Conservation (phyloP, 306 rosid species). For the Abrus pulchellus region DNA sequence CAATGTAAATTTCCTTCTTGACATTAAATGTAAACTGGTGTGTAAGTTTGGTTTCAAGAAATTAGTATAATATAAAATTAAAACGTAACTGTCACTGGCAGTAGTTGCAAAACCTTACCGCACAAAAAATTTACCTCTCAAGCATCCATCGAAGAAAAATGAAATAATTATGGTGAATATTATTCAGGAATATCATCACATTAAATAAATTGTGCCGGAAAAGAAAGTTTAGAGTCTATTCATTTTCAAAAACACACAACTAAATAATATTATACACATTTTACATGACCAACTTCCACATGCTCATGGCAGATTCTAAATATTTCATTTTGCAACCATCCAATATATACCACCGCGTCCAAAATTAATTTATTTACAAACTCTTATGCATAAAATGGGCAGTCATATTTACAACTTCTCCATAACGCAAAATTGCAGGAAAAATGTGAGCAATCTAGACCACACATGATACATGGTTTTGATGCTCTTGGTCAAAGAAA, state of each 20-base stretch:
- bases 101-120: background rate
- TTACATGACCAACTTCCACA: slow-evolving; percentile 54
- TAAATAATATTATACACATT: slow-evolving; percentile 38
- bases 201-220: background rate
- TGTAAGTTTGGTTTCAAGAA: background rate
- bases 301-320: slow-evolving; percentile 40
- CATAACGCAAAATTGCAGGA: slow-evolving; percentile 60
- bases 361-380: slow-evolving; percentile 58
- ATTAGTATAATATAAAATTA: background rate
- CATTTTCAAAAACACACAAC: slow-evolving; percentile 38
- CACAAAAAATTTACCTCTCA: background rate
- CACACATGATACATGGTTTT: slow-evolving; percentile 48
- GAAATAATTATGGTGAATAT: slow-evolving; percentile 8
- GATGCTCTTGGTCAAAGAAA: slow-evolving; percentile 43
- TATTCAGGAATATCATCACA: background rate
- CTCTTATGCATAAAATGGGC: slow-evolving; percentile 57
- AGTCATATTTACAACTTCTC: slow-evolving; percentile 71
- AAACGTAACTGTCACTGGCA: background rate
- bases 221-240: slow-evolving; percentile 3
- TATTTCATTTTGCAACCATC: slow-evolving; percentile 44
- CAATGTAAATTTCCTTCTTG: slow-evolving; percentile 2
- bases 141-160: slow-evolving; percentile 9
- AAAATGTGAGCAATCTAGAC: slow-evolving; percentile 62
- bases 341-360: slow-evolving; percentile 41
- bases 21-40: background rate